Evolutionary conservation across 352 stramenopile species (phyloP).

Genomic region (Pythium phragmitis): DNA sequence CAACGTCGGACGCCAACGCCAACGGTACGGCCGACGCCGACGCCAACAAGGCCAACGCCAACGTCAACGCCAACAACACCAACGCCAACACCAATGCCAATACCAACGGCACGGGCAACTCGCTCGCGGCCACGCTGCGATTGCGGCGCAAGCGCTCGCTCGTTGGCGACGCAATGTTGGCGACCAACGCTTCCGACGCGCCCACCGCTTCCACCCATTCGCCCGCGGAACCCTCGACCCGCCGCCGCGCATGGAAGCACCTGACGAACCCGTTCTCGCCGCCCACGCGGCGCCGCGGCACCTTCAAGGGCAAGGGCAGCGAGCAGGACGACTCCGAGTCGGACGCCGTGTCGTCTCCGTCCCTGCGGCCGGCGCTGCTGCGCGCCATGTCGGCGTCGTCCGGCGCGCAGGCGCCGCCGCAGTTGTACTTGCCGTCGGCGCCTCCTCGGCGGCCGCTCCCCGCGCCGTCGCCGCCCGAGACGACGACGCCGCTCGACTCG

Average conservation of each 20-base stretch:
- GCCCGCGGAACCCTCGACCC: conserved; percentile 1
- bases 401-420: conserved; percentile 1
- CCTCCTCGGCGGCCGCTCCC: neutral
- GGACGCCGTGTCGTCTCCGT: conserved; percentile 9
- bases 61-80: neutral
- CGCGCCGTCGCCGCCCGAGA: conserved; percentile 8
- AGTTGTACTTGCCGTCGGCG: conserved; percentile 4
- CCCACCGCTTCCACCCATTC: neutral
- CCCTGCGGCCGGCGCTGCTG: conserved; percentile 9
- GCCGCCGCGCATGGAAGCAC: conserved; percentile 17
- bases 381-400: conserved; percentile 11
- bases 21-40: neutral
- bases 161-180: neutral
- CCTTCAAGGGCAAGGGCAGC: neutral
- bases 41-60: neutral
- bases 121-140: conserved; percentile 19
- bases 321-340: conserved; percentile 22
- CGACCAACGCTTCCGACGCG: neutral
- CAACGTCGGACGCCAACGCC: neutral
- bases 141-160: conserved; percentile 16
- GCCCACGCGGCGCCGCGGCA: neutral
- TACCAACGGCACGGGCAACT: neutral
- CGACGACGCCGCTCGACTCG: conserved; percentile 21
- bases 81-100: neutral
- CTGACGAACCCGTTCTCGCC: conserved; percentile 23